Conservation (phyloP, 1,139 yeast species). For the Eremothecium coryli region DNA sequence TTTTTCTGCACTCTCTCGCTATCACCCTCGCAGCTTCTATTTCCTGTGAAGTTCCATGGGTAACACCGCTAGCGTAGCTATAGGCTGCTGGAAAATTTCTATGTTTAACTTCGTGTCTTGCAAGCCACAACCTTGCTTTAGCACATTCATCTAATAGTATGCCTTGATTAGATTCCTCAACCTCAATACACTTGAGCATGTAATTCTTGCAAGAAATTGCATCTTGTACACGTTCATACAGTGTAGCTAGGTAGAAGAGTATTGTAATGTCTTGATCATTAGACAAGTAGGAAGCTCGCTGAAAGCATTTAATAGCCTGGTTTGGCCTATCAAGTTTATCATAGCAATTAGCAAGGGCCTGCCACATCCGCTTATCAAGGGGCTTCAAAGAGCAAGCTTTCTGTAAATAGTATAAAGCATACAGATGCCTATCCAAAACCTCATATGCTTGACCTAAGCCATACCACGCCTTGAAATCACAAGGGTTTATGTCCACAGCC, state of each 20-base stretch:
- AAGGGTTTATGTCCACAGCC: slow-evolving; percentile 78
- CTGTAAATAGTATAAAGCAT: slow-evolving; percentile 87
- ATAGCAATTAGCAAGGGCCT: slow-evolving; percentile 84
- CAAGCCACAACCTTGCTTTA: slow-evolving; percentile 82
- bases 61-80: slow-evolving; percentile 63
- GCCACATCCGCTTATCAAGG: slow-evolving; percentile 91
- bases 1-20: slow-evolving; percentile 54
- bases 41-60: slow-evolving; percentile 73
- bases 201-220: slow-evolving; percentile 46
- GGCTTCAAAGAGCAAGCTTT: slow-evolving; percentile 86
- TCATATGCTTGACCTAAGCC: slow-evolving; percentile 98
- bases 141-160: slow-evolving; percentile 62
- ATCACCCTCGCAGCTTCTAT: slow-evolving; percentile 83
- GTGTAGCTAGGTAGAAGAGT: slow-evolving; percentile 57
- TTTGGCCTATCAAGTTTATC: slow-evolving; percentile 63
- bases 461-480: slow-evolving; percentile 96
- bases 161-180: slow-evolving; percentile 57
- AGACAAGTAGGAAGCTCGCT: slow-evolving; percentile 40
- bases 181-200: slow-evolving; percentile 63
- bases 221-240: slow-evolving; percentile 53
- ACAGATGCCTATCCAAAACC: slow-evolving; percentile 88
- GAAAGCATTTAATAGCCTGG: slow-evolving; percentile 38
- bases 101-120: slow-evolving; percentile 52
- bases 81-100: slow-evolving; percentile 62
- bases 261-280: slow-evolving; percentile 42